Base-by-base conservation (phyloP, 352 stramenopile genomes). In the Phytophthora macrochlamydospora region DNA sequence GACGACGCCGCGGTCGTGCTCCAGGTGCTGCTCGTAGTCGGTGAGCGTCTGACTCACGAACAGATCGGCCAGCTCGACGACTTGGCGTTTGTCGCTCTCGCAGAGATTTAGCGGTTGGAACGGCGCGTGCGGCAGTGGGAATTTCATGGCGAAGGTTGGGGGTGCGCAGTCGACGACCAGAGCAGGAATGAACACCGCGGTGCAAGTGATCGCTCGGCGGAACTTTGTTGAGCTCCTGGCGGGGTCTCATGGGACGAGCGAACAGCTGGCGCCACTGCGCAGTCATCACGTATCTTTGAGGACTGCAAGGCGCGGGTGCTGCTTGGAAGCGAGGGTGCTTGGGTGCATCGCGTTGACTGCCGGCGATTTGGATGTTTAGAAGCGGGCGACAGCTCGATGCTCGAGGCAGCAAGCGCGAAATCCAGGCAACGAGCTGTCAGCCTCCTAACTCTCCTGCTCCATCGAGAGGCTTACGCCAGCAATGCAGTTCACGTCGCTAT, bases 11-110 rank as follows among this genome's bases (percentile, higher is more conserved):
- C 55, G 63, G 31, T 67, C 49, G 31, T 56, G 29, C 42, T 55
- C 42, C 29, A 68, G 31, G 46, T 78, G 71, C 5, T 43, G 59
- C 53, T 83, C 75, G 38, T 75, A 79, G 52, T 80, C 68, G n/a
- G 14, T 38, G 30, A 70, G 18, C 45, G 67, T 79, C 14, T 78
- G 71, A 42, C 58, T 55, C 55, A 83, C 65, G 44, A 83, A 77
- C 38, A 80, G 33, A 29, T 72, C 61, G 9, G 71, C 56, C 49
- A 83, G 50, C 14, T 72, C 58, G 29, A 59, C 52, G 28, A 74
- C 63, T 35, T 56, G 56, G 14, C 57, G 61, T 31, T 59, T 56
- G 49, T 80, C 75, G 14, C 30, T 7, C 1, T 53, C 56, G 8
- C 48, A 37, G 29, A 83, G 75, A 44, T 53, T 50, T 38, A 80